Evolutionary conservation across 441 rosid species (phyloP).

Genomic region (Pelargonium australe): DNA sequence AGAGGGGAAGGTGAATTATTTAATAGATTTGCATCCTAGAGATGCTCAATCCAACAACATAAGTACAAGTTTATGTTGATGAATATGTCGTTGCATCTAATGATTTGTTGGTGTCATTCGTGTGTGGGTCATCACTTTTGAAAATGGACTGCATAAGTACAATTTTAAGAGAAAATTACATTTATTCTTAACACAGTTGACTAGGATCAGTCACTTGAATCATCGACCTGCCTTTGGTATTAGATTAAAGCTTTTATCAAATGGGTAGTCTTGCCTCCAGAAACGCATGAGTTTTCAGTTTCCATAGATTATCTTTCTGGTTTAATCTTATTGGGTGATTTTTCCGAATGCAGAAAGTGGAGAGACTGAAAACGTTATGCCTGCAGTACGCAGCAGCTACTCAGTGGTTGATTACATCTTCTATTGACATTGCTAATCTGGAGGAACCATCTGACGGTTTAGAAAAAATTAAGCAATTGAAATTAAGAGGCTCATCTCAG

Average conservation of each 20-base stretch:
- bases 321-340: background rate
- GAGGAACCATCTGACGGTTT: conserved; percentile 33
- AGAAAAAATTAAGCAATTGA: conserved; percentile 34
- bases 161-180: no score
- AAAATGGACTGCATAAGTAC: no score
- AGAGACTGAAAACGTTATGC: conserved; percentile 73
- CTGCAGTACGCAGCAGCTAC: conserved; percentile 90
- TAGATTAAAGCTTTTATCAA: background rate
- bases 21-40: background rate
- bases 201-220: background rate
- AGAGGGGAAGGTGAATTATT: background rate
- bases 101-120: no score
- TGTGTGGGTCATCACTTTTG: no score
- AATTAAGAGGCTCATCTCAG: conserved; percentile 38
- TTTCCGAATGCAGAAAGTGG: conserved; percentile 62
- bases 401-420: conserved; percentile 88
- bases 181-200: background rate
- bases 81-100: no score
- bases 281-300: background rate
- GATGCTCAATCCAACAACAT: no score
- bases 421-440: conserved; percentile 45
- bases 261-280: background rate
- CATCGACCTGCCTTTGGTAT: background rate
- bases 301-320: background rate
- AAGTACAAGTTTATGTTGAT: no score